Percentiles rank a stretch among this genome's conserved stretches.
These are phyloP conservation scores for Phytophthora uliginosa DNA, from an alignment of 352 stramenopile species.

Conservation along the genomic window DNA sequence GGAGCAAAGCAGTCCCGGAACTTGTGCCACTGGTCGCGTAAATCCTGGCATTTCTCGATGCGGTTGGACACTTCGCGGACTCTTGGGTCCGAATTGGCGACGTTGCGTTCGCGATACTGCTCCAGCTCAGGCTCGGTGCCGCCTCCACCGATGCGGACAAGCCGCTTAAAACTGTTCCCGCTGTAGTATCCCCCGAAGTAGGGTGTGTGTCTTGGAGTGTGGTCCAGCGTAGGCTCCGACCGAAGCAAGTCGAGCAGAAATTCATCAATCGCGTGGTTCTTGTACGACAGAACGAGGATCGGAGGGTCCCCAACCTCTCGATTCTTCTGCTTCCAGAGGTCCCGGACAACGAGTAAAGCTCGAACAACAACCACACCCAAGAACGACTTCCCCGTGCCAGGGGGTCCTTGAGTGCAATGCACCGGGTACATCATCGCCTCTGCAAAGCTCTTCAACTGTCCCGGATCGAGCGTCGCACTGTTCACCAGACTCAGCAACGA, in stretches of 20 bases:
- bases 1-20: constrained; percentile 42
- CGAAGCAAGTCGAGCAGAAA: constrained; percentile 85
- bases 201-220: constrained; percentile 14
- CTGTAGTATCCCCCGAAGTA: constrained; percentile 38
- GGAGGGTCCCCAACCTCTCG: constrained; percentile 72
- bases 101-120: constrained; percentile 53
- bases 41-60: constrained; percentile 43
- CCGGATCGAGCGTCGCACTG: constrained; percentile 68
- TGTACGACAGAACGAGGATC: constrained; percentile 90
- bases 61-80: constrained; percentile 30
- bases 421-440: constrained; percentile 82
- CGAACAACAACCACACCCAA: constrained; percentile 87
- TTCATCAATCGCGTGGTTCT: constrained; percentile 92
- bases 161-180: constrained; percentile 42
- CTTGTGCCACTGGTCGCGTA: constrained; percentile 49
- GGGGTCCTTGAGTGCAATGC: constrained; percentile 89
- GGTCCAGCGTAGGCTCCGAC: constrained; percentile 47
- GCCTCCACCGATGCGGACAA: constrained; percentile 76
- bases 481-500: constrained; percentile 56
- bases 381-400: constrained; percentile 93
- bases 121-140: constrained; percentile 69
- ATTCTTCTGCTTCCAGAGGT: constrained; percentile 78
- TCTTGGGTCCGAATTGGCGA: constrained; percentile 35
- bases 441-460: constrained; percentile 82
- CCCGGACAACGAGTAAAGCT: constrained; percentile 79